These are phyloP conservation scores for Yamadazyma jaroonii DNA, from an alignment of 1,139 yeast species.

Conservation along the genomic window DNA sequence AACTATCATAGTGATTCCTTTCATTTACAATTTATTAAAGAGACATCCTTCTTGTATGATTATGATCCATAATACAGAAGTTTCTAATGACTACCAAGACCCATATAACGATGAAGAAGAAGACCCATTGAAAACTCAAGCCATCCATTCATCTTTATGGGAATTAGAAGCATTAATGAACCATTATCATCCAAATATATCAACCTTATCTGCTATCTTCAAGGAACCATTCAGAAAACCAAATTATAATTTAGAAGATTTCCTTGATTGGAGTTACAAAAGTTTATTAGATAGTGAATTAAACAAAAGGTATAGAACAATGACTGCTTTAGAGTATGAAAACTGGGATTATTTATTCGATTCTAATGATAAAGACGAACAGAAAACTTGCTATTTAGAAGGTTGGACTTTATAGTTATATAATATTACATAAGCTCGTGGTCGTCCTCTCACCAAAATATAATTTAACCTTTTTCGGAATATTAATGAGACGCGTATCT, in stretches of 20 bases:
- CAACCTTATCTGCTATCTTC: conserved; percentile 84
- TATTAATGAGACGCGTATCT: conserved; percentile 32
- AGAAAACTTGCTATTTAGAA: conserved; percentile 13
- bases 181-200: conserved; percentile 96
- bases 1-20: conserved; percentile 83
- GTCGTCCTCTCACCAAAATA: conserved; percentile 3
- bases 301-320: conserved; percentile 62
- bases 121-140: conserved; percentile 78
- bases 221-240: conserved; percentile 88
- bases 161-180: conserved; percentile 75
- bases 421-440: neutral
- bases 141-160: conserved; percentile 88
- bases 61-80: conserved; percentile 60
- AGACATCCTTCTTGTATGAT: conserved; percentile 94
- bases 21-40: conserved; percentile 82
- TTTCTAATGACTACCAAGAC: conserved; percentile 43
- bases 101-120: conserved; percentile 61
- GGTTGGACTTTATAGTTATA: conserved; percentile 24
- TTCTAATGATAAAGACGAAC: conserved; percentile 1
- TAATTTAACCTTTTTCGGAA: conserved; percentile 27
- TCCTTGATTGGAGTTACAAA: conserved; percentile 85
- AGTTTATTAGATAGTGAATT: conserved; percentile 74
- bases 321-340: conserved; percentile 82
- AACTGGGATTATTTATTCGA: conserved; percentile 43
- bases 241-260: conserved; percentile 87